phyloP scores from a whole-genome alignment of 2,329 filamentous ascomycete genomes.

The Lachnellula suecica region DNA sequence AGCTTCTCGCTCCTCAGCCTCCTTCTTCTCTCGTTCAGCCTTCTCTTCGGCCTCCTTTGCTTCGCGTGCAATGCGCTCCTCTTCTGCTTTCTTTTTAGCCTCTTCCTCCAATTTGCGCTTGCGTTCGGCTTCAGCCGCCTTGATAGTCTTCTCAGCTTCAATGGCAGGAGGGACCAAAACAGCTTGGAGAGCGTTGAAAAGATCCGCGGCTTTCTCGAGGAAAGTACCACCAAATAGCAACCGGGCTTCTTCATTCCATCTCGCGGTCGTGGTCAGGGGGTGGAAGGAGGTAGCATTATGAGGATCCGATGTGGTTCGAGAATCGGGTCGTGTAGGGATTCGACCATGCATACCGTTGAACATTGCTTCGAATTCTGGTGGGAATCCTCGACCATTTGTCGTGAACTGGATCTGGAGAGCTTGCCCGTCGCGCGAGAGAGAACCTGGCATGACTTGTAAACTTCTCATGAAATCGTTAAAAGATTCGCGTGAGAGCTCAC shows the following conservation, averaged over 20 bases:
- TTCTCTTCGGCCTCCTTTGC: slow-evolving; percentile 72
- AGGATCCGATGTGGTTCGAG: slow-evolving; percentile 31
- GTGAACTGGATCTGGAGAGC: slow-evolving; percentile 61
- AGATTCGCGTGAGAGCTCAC: slow-evolving; percentile 28
- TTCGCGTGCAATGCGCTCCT: slow-evolving; percentile 63
- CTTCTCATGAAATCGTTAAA: slow-evolving; percentile 32
- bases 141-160: slow-evolving; percentile 72
- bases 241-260: slow-evolving; percentile 88
- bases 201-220: slow-evolving; percentile 66
- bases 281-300: slow-evolving; percentile 51
- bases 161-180: slow-evolving; percentile 81
- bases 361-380: slow-evolving; percentile 49
- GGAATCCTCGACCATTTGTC: slow-evolving; percentile 46
- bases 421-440: slow-evolving; percentile 43
- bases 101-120: slow-evolving; percentile 58
- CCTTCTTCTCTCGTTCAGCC: slow-evolving; percentile 63
- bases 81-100: slow-evolving; percentile 60
- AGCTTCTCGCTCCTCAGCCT: slow-evolving; percentile 68
- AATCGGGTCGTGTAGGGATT: slow-evolving; percentile 23
- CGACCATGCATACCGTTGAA: slow-evolving; percentile 37
- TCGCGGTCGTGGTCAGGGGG: slow-evolving; percentile 66
- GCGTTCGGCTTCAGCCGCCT: slow-evolving; percentile 57
- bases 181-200: slow-evolving; percentile 69
- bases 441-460: slow-evolving; percentile 31
- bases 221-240: slow-evolving; percentile 75